Evolutionary conservation across 2,329 filamentous ascomycete species (phyloP).

Genomic region (Phaeomoniella chlamydospora): DNA sequence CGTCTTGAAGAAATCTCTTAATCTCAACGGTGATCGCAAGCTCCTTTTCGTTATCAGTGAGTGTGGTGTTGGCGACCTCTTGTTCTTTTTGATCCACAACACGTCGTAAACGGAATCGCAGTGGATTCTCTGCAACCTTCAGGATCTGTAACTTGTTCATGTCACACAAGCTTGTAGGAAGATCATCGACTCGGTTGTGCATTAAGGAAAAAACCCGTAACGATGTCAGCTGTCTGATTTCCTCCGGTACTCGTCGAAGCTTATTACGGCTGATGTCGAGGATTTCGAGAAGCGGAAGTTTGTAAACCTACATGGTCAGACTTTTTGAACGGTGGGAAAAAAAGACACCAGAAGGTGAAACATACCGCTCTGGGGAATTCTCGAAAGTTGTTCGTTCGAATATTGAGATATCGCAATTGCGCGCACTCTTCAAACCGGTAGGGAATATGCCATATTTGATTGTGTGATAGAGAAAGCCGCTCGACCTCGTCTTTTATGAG

Average conservation of each 20-base stretch:
- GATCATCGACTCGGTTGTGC: conserved; percentile 71
- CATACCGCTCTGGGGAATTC: conserved; percentile 52
- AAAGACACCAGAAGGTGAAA: conserved; percentile 7
- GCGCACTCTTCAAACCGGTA: conserved; percentile 32
- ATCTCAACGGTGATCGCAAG: conserved; percentile 45
- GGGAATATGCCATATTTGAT: conserved; percentile 33
- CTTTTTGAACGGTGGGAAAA: conserved; percentile 11
- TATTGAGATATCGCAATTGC: conserved; percentile 34
- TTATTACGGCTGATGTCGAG: conserved; percentile 85
- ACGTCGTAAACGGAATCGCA: conserved; percentile 63
- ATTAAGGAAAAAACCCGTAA: conserved; percentile 80
- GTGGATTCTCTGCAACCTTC: conserved; percentile 78
- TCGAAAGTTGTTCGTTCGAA: conserved; percentile 33
- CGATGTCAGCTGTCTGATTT: conserved; percentile 67
- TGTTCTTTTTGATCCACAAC: conserved; percentile 51
- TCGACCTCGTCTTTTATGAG: conserved; percentile 39
- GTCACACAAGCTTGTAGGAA: conserved; percentile 73
- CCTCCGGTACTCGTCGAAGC: conserved; percentile 60
- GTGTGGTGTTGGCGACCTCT: conserved; percentile 41
- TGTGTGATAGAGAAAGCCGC: conserved; percentile 36
- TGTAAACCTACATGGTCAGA: conserved; percentile 56
- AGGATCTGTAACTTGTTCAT: conserved; percentile 82
- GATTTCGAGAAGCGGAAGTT: conserved; percentile 76
- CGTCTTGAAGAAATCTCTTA: conserved; percentile 40
- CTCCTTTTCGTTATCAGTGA: conserved; percentile 46